Percentiles rank a stretch among this genome's conserved stretches.
phyloP scores from a whole-genome alignment of 208 protist genomes.

The Leishmania arabica region DNA sequence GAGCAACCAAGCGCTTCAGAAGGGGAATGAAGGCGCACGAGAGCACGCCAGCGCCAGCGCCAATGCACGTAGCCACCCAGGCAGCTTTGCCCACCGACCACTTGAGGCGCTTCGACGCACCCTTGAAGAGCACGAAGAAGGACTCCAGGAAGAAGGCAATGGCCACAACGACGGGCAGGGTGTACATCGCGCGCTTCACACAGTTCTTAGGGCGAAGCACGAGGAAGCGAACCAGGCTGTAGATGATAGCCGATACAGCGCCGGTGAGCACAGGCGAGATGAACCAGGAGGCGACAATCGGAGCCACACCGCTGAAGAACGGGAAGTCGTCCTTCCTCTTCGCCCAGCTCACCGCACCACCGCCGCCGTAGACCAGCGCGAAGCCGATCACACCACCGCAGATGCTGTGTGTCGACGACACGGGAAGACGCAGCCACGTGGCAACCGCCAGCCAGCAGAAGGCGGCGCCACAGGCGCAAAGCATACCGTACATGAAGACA shows the following conservation, averaged over 20 bases:
- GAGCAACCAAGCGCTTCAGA: constrained; percentile 26
- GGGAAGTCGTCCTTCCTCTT: constrained; percentile 44
- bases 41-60: constrained; percentile 29
- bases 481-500: constrained; percentile 77
- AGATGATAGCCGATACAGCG: constrained; percentile 39
- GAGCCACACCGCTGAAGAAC: constrained; percentile 52
- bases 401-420: constrained; percentile 67
- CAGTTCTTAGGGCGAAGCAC: constrained; percentile 41
- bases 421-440: constrained; percentile 48
- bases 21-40: constrained; percentile 49
- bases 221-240: constrained; percentile 34
- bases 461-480: constrained; percentile 45
- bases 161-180: constrained; percentile 46
- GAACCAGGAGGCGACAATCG: constrained; percentile 66
- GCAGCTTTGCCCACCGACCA: constrained; percentile 33
- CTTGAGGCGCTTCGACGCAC: constrained; percentile 37
- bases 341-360: constrained; percentile 45
- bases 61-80: constrained; percentile 55
- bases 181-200: constrained; percentile 33
- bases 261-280: constrained; percentile 57
- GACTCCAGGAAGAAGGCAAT: constrained; percentile 63
- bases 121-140: constrained; percentile 67
- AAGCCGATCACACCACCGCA: constrained; percentile 66
- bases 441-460: constrained; percentile 58
- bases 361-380: constrained; percentile 62